phyloP scores from a whole-genome alignment of 306 rosid species.

The Trichosanthes truncata region DNA sequence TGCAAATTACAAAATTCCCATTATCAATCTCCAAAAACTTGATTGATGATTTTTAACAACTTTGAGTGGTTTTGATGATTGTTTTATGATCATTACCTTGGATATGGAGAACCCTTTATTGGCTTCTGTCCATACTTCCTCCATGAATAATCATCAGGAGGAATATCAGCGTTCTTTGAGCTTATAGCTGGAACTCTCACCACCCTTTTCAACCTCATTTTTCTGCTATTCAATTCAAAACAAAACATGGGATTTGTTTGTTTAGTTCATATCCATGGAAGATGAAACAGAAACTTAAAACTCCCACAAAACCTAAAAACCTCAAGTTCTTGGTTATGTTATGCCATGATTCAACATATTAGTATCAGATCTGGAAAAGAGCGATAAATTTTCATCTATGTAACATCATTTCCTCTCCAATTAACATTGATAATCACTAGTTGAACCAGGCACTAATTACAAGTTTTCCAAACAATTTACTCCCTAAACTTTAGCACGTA shows the following conservation, averaged over 20 bases:
- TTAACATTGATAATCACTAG: too few species aligned
- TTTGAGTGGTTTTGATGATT: neutral
- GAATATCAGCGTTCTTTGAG: slow-evolving; percentile 75
- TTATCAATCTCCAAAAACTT: neutral
- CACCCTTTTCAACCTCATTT: slow-evolving; percentile 50
- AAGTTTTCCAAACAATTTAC: neutral
- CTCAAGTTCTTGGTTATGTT: neutral
- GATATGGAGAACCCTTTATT: slow-evolving; percentile 82
- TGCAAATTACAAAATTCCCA: slow-evolving; percentile 13
- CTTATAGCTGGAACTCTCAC: slow-evolving; percentile 79
- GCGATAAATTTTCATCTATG: too few species aligned
- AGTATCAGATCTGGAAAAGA: neutral
- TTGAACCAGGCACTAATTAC: neutral
- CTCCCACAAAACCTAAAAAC: neutral
- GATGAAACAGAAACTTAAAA: neutral
- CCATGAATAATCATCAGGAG: slow-evolving; percentile 90
- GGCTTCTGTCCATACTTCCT: slow-evolving; percentile 87
- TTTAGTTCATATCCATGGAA: neutral
- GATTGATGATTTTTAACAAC: neutral
- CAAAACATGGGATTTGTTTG: neutral
- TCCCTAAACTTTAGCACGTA: neutral
- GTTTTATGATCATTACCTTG: slow-evolving; percentile 31
- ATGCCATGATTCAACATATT: neutral
- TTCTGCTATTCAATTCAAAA: slow-evolving; percentile 22
- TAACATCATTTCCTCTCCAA: too few species aligned